Percentiles rank a stretch among this genome's conserved stretches.
These are phyloP conservation scores for Pestalotiopsis sp. DNA, from an alignment of 2,329 filamentous ascomycete genomes.

Conservation along the genomic window DNA sequence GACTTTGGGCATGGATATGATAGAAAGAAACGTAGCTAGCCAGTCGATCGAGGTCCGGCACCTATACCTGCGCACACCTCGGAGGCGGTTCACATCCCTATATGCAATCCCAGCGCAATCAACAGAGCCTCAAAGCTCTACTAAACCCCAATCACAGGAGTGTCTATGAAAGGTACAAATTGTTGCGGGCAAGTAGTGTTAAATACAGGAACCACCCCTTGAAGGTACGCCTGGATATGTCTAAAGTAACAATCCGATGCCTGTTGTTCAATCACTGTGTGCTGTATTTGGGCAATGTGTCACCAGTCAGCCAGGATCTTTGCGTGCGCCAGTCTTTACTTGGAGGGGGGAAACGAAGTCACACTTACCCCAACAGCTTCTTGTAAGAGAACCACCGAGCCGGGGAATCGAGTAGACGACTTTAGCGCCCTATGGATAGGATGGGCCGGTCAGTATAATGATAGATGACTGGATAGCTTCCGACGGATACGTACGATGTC, in stretches of 20 bases:
- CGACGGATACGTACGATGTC: slow-evolving; percentile 26
- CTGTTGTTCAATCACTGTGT: slow-evolving; percentile 28
- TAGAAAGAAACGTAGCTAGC: too few relatives aligned
- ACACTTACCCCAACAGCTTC: slow-evolving; percentile 36
- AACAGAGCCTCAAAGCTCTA: background rate
- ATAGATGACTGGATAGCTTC: background rate
- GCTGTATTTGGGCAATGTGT: slow-evolving; percentile 23
- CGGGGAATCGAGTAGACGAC: slow-evolving; percentile 32
- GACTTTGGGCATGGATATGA: background rate
- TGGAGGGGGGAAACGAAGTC: background rate
- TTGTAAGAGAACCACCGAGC: slow-evolving; percentile 32
- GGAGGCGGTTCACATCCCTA: too few relatives aligned
- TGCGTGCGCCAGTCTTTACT: slow-evolving; percentile 3
- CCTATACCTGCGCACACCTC: too few relatives aligned
- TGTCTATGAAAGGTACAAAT: slow-evolving; percentile 27
- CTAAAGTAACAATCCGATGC: slow-evolving; percentile 37
- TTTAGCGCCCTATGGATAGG: slow-evolving; percentile 25
- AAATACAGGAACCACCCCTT: slow-evolving; percentile 32
- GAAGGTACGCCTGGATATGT: slow-evolving; percentile 38
- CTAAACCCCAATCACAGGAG: slow-evolving; percentile 1
- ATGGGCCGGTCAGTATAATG: slow-evolving; percentile 15
- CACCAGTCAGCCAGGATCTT: slow-evolving; percentile 20
- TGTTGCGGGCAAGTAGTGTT: slow-evolving; percentile 36
- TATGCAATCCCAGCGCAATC: background rate
- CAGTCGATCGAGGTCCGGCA: too few relatives aligned